Evolutionary conservation across 495 filamentous ascomycete genomes (phyloP).

Genomic region (Tuber aestivum): DNA sequence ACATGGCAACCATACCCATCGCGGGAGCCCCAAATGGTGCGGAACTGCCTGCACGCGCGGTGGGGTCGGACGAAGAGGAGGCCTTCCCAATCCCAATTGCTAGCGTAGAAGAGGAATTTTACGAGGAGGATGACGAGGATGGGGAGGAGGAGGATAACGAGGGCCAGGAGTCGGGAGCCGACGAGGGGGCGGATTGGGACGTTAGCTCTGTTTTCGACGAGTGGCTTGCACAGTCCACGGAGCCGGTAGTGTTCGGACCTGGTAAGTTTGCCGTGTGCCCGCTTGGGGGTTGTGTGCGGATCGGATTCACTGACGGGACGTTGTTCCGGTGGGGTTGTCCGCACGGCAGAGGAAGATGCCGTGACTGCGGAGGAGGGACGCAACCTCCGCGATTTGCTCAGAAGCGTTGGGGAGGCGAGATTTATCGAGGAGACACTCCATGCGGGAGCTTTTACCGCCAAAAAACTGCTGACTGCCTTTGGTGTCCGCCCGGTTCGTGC

Average conservation of each 20-base stretch:
- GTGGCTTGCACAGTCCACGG: conserved; percentile 57
- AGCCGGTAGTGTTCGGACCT: conserved; percentile 56
- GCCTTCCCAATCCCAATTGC: background rate
- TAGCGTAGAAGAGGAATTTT: background rate
- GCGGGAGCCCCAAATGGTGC: background rate
- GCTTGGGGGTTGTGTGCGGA: conserved; percentile 24
- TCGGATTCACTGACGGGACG: conserved; percentile 36
- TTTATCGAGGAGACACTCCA: conserved; percentile 71
- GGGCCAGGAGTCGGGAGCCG: conserved; percentile 57
- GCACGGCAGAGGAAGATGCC: conserved; percentile 49
- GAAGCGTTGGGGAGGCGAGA: conserved; percentile 64
- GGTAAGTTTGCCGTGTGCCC: conserved; percentile 45
- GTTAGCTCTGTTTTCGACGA: conserved; percentile 63
- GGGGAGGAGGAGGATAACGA: conserved; percentile 37
- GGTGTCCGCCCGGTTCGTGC: conserved; percentile 56
- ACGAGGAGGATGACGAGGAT: conserved; percentile 8
- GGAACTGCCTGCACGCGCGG: background rate
- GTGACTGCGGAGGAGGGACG: conserved; percentile 71
- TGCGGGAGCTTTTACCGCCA: conserved; percentile 61
- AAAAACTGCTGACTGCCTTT: conserved; percentile 89
- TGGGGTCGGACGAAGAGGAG: conserved; percentile 3
- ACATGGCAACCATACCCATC: background rate
- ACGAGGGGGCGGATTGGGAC: conserved; percentile 61
- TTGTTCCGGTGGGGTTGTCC: conserved; percentile 12
- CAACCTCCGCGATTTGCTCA: conserved; percentile 61